phyloP scores from a whole-genome alignment of 208 protist genomes.

The Trichomonas vaginalis region DNA sequence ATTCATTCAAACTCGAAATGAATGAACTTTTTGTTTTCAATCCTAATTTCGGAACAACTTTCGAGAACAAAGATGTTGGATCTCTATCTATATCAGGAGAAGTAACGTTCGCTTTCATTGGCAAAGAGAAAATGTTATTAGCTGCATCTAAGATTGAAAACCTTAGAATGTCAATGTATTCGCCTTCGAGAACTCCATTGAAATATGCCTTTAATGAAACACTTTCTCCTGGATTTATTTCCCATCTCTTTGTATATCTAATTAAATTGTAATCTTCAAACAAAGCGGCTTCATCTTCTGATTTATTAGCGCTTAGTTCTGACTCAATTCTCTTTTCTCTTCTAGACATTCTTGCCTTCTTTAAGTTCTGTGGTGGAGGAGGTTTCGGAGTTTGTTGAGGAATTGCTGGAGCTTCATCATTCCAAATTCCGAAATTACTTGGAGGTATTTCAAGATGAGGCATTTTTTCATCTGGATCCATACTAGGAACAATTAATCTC shows the following conservation, averaged over 20 bases:
- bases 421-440: background rate
- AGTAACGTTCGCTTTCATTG: background rate
- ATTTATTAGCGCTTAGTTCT: background rate
- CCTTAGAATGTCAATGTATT: background rate
- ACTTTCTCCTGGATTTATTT: background rate
- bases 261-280: background rate
- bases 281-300: too few species aligned
- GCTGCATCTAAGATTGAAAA: background rate
- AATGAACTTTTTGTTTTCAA: background rate
- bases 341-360: background rate
- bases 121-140: background rate
- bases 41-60: background rate
- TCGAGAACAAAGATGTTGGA: background rate
- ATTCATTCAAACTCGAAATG: background rate
- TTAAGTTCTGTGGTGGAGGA: background rate
- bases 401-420: background rate
- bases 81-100: background rate
- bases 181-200: background rate
- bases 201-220: background rate
- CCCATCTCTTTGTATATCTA: background rate
- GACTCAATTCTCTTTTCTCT: background rate
- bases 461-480: background rate
- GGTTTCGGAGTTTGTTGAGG: background rate
- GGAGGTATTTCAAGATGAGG: background rate
- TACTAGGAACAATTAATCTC: background rate